Conservation (phyloP, 2,329 filamentous ascomycete species). For the Apiospora phragmitis region DNA sequence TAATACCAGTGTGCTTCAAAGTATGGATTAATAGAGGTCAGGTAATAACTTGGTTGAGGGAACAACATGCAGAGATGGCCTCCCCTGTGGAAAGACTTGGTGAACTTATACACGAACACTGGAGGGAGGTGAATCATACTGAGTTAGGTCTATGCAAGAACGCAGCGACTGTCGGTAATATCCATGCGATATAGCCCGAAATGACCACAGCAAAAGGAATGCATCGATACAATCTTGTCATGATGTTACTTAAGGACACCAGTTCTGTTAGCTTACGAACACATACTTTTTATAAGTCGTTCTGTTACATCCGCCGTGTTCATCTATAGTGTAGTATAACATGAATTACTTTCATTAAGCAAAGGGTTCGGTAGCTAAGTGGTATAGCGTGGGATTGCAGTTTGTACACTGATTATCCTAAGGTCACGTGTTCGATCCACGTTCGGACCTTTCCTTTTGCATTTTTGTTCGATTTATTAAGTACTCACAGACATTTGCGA, state of each 20-base stretch:
- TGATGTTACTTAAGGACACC: too few species aligned
- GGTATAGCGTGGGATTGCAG: conserved; percentile 9
- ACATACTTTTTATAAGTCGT: too few species aligned
- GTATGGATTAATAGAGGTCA: too few species aligned
- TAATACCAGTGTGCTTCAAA: neutral
- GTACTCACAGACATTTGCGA: too few species aligned
- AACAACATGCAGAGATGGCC: neutral
- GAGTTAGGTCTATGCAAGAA: neutral
- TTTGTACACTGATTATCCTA: conserved; percentile 2
- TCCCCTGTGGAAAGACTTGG: neutral
- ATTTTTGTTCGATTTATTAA: neutral
- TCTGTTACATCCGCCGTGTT: too few species aligned
- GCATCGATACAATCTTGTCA: neutral
- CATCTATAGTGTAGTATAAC: neutral
- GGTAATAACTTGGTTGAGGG: too few species aligned
- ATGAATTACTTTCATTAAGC: neutral
- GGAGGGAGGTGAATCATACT: neutral
- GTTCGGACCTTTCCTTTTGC: neutral
- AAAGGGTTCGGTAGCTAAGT: conserved; percentile 6
- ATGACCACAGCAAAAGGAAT: neutral
- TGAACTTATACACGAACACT: neutral
- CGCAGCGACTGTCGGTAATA: neutral
- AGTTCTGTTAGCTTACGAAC: too few species aligned
- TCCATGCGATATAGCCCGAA: neutral
- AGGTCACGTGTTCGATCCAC: conserved; percentile 9